Evolutionary conservation across 352 stramenopile genomes (phyloP).

Genomic region (Globisporangium emineosum): DNA sequence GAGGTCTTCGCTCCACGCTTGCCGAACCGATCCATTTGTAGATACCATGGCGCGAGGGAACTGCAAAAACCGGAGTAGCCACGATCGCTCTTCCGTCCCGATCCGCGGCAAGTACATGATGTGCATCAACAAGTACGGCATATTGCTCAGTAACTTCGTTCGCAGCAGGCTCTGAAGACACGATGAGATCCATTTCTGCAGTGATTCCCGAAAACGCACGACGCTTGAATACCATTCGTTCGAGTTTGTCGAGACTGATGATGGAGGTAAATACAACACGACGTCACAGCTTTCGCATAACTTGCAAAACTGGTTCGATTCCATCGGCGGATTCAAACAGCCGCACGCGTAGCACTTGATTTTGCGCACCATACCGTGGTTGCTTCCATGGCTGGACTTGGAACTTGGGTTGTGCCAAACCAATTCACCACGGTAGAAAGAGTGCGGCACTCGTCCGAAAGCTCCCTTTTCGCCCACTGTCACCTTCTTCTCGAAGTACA

Average conservation of each 20-base stretch:
- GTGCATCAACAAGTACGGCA: constrained; percentile 85
- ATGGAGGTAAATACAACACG: constrained; percentile 72
- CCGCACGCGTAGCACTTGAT: constrained; percentile 80
- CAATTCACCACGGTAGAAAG: constrained; percentile 75
- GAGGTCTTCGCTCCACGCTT: constrained; percentile 76
- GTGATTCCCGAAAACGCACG: constrained; percentile 62
- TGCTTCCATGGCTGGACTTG: constrained; percentile 15
- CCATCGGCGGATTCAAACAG: constrained; percentile 59
- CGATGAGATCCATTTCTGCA: constrained; percentile 82
- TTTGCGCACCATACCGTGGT: constrained; percentile 45
- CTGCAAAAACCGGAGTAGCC: constrained; percentile 78
- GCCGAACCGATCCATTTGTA: constrained; percentile 45
- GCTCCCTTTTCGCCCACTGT: constrained; percentile 61
- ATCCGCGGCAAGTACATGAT: constrained; percentile 82
- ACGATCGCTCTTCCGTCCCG: constrained; percentile 72
- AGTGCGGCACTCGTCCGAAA: constrained; percentile 69
- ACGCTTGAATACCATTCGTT: constrained; percentile 81
- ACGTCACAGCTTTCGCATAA: constrained; percentile 75
- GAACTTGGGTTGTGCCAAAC: constrained; percentile 47
- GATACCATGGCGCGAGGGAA: constrained; percentile 69
- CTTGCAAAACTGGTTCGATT: constrained; percentile 67
- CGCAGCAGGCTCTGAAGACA: constrained; percentile 62
- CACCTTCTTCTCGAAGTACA: constrained; percentile 88
- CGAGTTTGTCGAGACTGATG: constrained; percentile 71
- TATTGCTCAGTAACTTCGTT: constrained; percentile 62